Conservation (phyloP, 345 rosid species). For the Acer saccharum region DNA sequence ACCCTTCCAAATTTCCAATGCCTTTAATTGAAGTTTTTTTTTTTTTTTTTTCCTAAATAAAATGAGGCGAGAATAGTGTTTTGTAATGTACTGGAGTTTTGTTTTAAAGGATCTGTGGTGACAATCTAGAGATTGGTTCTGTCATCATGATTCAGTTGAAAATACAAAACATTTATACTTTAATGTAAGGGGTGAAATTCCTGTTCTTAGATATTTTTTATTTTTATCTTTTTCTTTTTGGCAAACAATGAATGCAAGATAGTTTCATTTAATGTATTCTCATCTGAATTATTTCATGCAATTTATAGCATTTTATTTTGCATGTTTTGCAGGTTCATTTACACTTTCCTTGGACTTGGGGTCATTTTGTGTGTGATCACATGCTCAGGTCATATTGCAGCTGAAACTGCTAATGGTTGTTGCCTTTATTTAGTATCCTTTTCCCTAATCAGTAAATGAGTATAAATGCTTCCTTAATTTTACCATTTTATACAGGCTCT, state of each 20-base stretch:
- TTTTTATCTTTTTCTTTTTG: neutral
- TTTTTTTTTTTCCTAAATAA: neutral
- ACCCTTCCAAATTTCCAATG: neutral
- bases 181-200: neutral
- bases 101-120: neutral
- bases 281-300: constrained; percentile 11
- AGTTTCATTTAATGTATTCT: neutral
- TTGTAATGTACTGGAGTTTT: neutral
- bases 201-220: neutral
- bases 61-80: neutral
- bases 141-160: neutral
- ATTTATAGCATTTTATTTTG: constrained; percentile 13
- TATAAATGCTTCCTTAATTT: neutral
- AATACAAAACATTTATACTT: too few species aligned
- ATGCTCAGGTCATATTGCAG: constrained; percentile 83
- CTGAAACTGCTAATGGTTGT: constrained; percentile 80
- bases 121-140: neutral
- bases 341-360: constrained; percentile 71
- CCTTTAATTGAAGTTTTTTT: neutral
- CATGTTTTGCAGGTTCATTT: constrained; percentile 71
- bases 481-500: neutral
- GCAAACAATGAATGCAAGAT: neutral
- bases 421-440: constrained; percentile 84
- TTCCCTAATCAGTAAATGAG: neutral
- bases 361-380: constrained; percentile 65